Base-by-base conservation (phyloP, 306 rosid species). In the Fragaria ananassa region DNA sequence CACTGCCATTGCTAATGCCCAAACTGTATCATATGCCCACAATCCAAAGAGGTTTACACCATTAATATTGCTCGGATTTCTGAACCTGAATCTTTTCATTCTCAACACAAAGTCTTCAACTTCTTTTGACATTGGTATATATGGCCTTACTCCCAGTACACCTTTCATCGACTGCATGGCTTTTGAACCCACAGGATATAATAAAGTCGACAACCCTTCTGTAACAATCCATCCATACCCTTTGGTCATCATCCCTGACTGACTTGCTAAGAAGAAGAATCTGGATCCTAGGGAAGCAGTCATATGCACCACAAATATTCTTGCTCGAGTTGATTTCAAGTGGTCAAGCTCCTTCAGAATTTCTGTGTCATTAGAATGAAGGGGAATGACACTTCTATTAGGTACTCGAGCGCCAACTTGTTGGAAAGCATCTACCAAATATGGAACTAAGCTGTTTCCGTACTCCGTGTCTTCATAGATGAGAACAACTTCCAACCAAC, bases 21-120 rank as follows among this genome's bases (percentile, higher is more conserved):
- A 71, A 31, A 80, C n/a, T 12, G 88, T 71, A 60, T 79, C 86
- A 71, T 87, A 82, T 31, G 90, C 90, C 90, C 79, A 80, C 27
- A 81, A 8, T 45, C 83, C 85, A 53, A 70, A 83, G 17, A 79
- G 10, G 42, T 69, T 77, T 54, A 61, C 10, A 14, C 44, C 74
- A 34, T 23, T 63, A 42, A 18, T n/a, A 60, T 63, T 46, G 14
- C 14, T 66, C 9, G 8, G 39, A 35, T 35, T 35, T 35, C 39
- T 35, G 6, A 35, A 4, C 6, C 6, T 35, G 39, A 35, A 35
- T 35, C 39, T 35, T 35, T 35, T 65, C 81, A 60, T 62, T 50
- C 49, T 74, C 19, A 11, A 19, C 18, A 63, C 17, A 53, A 86
- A 81, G 8, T 66, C 25, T 17, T 56, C 5, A 19, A 86, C 65